Conservation (phyloP, 73 alveolate species). For the Paramecium pentaurelia region DNA sequence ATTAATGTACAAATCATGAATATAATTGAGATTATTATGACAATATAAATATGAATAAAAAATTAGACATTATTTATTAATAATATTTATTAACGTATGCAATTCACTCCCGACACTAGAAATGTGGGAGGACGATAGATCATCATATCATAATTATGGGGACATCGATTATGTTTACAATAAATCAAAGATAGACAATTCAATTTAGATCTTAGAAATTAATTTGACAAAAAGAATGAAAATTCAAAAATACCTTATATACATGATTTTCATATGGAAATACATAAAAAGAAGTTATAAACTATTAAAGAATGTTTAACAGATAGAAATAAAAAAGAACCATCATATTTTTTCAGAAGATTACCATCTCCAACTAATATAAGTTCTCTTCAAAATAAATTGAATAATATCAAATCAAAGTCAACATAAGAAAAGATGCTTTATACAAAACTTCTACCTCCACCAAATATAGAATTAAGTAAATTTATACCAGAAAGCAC, state of each 20-base stretch:
- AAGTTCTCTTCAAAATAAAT: background rate
- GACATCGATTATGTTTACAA: slow-evolving; percentile 9
- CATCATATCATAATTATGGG: background rate
- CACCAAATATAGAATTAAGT: background rate
- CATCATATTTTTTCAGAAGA: slow-evolving; percentile 24
- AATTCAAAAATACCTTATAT: background rate
- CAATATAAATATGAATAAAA: background rate
- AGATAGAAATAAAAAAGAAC: background rate
- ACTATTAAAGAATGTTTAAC: slow-evolving; percentile 2
- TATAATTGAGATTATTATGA: slow-evolving; percentile 5
- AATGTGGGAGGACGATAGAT: slow-evolving; percentile 23
- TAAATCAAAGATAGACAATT: background rate
- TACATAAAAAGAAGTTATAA: background rate
- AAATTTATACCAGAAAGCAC: background rate
- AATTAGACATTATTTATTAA: background rate
- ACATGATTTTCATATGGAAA: background rate
- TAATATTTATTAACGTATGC: slow-evolving; percentile 25
- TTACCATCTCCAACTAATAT: slow-evolving; percentile 26
- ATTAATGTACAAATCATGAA: slow-evolving; percentile 4
- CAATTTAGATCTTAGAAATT: background rate
- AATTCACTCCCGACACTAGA: slow-evolving; percentile 38
- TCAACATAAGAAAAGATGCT: background rate
- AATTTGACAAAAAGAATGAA: background rate
- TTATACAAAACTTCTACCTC: background rate
- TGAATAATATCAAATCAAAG: background rate